phyloP scores from a whole-genome alignment of 2,329 filamentous ascomycete genomes.

The Pseudocercospora crystallina region DNA sequence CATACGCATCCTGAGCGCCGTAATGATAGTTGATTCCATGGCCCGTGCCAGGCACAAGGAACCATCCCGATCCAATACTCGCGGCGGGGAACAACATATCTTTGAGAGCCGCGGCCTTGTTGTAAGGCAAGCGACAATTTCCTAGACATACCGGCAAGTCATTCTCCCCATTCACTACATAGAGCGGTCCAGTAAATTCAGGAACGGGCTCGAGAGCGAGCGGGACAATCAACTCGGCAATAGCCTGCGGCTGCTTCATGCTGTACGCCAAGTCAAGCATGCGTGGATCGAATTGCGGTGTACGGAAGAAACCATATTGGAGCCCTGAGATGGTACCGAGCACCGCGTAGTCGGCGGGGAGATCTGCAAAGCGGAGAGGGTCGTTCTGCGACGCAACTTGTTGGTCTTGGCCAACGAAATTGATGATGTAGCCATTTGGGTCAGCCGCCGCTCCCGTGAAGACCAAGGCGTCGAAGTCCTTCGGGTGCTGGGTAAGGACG shows the following conservation, averaged over 20 bases:
- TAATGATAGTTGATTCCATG: constrained; percentile 34
- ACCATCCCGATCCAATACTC: constrained; percentile 2
- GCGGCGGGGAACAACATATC: constrained; percentile 21
- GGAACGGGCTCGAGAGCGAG: constrained; percentile 10
- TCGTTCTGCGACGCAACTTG: constrained; percentile 28
- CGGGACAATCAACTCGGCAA: constrained; percentile 30
- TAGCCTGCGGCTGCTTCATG: constrained; percentile 25
- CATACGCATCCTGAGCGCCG: too few relatives aligned
- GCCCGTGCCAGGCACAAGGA: constrained; percentile 26
- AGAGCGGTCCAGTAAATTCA: constrained; percentile 26
- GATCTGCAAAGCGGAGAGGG: constrained; percentile 27
- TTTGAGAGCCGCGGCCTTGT: constrained; percentile 19
- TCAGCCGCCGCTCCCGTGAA: constrained; percentile 38
- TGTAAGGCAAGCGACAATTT: constrained; percentile 27
- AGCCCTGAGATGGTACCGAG: constrained; percentile 15
- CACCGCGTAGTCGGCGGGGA: constrained; percentile 30
- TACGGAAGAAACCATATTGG: constrained; percentile 32
- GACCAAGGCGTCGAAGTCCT: constrained; percentile 36
- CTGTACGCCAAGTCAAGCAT: constrained; percentile 25
- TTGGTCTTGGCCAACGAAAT: constrained; percentile 25
- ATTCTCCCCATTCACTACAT: constrained; percentile 28
- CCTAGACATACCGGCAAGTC: constrained; percentile 31
- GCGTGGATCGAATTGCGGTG: constrained; percentile 28
- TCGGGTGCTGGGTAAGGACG: constrained; percentile 33
- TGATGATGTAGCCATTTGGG: constrained; percentile 16